A percentile compares a stretch with the other conserved stretches of the same genome.
Conservation (phyloP, 176 grass and related monocot species). For the Miscanthus lutarioriparius region DNA sequence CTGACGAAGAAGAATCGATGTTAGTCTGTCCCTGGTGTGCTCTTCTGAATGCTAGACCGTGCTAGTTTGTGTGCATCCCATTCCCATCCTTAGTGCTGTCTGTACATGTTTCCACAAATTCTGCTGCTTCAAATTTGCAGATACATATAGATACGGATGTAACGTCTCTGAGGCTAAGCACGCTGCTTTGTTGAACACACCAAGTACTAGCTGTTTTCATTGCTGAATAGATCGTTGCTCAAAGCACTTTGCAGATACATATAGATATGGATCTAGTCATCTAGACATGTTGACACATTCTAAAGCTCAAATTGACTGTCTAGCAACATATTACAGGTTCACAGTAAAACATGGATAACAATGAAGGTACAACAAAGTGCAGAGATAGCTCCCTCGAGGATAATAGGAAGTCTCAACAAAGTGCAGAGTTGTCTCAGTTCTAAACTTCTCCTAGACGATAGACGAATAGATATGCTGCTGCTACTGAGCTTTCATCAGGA, state of each 20-base stretch:
- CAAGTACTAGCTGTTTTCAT: neutral
- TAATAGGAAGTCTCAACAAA: neutral
- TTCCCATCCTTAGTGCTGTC: neutral
- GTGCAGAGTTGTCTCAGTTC: neutral
- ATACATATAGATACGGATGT: neutral
- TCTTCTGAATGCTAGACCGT: neutral
- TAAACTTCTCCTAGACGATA: conserved; percentile 3
- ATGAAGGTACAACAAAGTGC: neutral
- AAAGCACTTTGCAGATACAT: neutral
- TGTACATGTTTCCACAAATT: conserved; percentile 4
- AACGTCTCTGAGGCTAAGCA: neutral
- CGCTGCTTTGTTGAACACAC: neutral
- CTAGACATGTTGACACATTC: neutral
- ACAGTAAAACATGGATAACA: neutral
- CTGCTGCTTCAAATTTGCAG: neutral
- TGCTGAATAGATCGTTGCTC: neutral
- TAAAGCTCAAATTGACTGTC: conserved; percentile 8
- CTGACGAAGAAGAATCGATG: neutral
- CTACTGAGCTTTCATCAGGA: conserved; percentile 16
- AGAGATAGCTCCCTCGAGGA: neutral
- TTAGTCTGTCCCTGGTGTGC: neutral
- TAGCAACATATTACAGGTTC: conserved; percentile 17
- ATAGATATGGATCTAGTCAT: no score
- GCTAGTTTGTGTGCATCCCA: neutral
- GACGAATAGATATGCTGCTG: neutral